These are phyloP conservation scores for Pleurotus sapidus DNA, from an alignment of 768 basidiomycete genomes.

Conservation along the genomic window DNA sequence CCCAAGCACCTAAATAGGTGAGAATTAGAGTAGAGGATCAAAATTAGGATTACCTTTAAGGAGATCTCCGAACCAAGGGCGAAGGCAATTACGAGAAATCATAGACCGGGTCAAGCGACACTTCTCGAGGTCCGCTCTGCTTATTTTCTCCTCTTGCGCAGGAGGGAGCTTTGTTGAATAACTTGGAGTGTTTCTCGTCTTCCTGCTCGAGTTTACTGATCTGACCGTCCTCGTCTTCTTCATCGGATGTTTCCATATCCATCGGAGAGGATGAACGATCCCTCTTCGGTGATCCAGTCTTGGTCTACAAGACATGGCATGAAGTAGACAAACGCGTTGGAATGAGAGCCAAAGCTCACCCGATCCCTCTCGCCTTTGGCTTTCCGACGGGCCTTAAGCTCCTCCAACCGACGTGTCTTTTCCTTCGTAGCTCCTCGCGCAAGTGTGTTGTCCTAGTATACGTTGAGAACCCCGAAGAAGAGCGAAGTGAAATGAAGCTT, in stretches of 20 bases:
- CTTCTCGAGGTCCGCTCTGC: slow-evolving; percentile 54
- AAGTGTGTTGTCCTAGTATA: slow-evolving; percentile 63
- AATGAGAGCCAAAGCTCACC: slow-evolving; percentile 37
- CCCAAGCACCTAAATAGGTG: slow-evolving; percentile 65
- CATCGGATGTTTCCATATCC: slow-evolving; percentile 85
- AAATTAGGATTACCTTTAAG: slow-evolving; percentile 51
- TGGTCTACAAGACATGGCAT: slow-evolving; percentile 32
- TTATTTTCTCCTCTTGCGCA: slow-evolving; percentile 48
- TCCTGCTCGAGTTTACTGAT: slow-evolving; percentile 73
- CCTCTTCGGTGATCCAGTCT: slow-evolving; percentile 55
- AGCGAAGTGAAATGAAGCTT: not conserved
- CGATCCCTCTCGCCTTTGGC: slow-evolving; percentile 88
- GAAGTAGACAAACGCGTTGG: slow-evolving; percentile 3
- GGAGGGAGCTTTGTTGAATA: slow-evolving; percentile 42
- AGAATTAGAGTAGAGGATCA: not conserved
- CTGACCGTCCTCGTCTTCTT: slow-evolving; percentile 84
- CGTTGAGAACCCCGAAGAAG: not conserved
- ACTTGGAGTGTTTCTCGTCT: slow-evolving; percentile 58
- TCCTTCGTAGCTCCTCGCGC: slow-evolving; percentile 75
- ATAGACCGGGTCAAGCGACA: slow-evolving; percentile 66
- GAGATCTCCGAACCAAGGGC: slow-evolving; percentile 86
- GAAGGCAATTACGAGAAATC: slow-evolving; percentile 67
- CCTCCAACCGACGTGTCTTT: slow-evolving; percentile 75
- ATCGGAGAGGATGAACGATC: slow-evolving; percentile 78
- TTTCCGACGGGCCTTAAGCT: slow-evolving; percentile 81